Percentiles rank a stretch among this genome's conserved stretches.
These are phyloP conservation scores for Naegleria lovaniensis DNA, from an alignment of 208 protist genomes.

Conservation along the genomic window DNA sequence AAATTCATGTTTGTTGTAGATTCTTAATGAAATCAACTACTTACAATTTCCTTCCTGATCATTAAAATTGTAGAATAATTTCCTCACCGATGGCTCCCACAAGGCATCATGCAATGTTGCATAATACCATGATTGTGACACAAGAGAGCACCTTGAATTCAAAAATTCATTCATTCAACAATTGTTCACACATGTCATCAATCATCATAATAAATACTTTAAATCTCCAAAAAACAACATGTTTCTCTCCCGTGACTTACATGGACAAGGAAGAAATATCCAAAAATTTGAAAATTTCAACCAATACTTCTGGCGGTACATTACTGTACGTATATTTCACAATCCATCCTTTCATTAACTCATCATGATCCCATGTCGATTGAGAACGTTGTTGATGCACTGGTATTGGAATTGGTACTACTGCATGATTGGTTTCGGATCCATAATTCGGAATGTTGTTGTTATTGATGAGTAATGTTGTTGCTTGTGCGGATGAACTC, in stretches of 20 bases:
- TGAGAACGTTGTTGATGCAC: too few relatives aligned
- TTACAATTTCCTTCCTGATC: not conserved
- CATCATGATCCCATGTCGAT: not conserved
- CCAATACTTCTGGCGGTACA: not conserved
- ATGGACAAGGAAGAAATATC: not conserved
- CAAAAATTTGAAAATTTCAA: slow-evolving; percentile 8
- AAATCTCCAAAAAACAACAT: too few relatives aligned
- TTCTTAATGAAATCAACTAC: too few relatives aligned
- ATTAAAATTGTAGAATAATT: not conserved
- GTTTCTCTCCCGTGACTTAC: too few relatives aligned
- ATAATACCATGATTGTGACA: not conserved
- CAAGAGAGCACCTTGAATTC: not conserved
- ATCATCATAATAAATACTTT: too few relatives aligned
- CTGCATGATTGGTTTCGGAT: too few relatives aligned
- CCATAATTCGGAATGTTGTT: too few relatives aligned
- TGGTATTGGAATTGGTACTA: too few relatives aligned
- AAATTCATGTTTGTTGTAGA: not conserved
- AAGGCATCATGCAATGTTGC: not conserved
- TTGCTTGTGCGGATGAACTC: too few relatives aligned
- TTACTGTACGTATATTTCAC: not conserved
- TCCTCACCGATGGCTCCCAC: not conserved
- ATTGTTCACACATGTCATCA: too few relatives aligned
- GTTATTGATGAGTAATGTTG: too few relatives aligned
- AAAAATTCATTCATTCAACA: too few relatives aligned
- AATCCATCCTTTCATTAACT: not conserved